Base-by-base conservation (phyloP, 768 basidiomycete genomes). In the Austroboletus festivus region DNA sequence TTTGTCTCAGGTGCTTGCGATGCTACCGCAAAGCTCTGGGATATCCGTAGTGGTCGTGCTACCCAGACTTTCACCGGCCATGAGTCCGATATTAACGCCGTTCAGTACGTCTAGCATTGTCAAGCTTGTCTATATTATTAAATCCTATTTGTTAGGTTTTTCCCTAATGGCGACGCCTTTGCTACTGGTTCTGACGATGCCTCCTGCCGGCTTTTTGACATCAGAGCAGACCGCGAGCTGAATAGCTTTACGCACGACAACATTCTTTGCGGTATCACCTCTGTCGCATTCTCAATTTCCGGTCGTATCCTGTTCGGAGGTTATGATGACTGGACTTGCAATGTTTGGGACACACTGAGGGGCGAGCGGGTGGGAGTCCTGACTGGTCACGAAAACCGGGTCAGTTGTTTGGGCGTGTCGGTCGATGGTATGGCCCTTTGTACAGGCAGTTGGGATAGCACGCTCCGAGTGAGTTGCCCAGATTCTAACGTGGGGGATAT, bases 1-100 rank as follows among this genome's bases (percentile, higher is more conserved):
- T 99, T 99, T 61, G 95, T 99, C n/a, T 98, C 96, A 26, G 95
- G 95, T 47, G 95, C 95, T 58, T 99, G 95, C 63, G 95, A 99
- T 67, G 94, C 95, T 7, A 94, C 93, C 3, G 95, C 95, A 31
- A 99, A 99, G 68, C 80, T 99, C 38, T 99, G 95, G 95, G 95
- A 99, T 71, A 97, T 98, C 62, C 85, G 95, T 50, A 94, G 86
- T 54, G 96, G 96, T 48, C 92, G 94, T 57, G 93, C 96, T 30
- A 94, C 93, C 1, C 95, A 99, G 72, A 98, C 95, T 6, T 99
- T 99, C 65, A 93, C 92, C 47, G 95, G 95, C 22, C 95, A 99
- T 62, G 95, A 98, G 68, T 93, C 92, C 26, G 95, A 99, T 67
- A 98, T 99, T 72, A 99, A 99, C 71, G 95, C 96, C 48, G 96